Conservation (phyloP, 192 early-diverging fungal species). For the Backusella luteola region DNA sequence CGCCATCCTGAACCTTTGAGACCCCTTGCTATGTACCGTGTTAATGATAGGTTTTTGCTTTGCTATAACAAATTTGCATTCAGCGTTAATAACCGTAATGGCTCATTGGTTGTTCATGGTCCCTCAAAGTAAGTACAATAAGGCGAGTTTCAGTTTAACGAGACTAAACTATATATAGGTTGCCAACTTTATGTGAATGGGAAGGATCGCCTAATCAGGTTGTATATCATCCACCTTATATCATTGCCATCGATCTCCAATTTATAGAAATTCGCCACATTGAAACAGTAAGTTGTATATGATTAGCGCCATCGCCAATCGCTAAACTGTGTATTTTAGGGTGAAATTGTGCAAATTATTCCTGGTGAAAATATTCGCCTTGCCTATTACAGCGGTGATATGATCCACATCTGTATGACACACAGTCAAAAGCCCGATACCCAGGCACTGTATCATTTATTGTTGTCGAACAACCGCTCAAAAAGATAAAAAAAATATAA, state of each 20-base stretch:
- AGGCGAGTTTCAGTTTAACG: neutral
- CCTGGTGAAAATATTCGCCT: constrained; percentile 59
- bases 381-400: constrained; percentile 25
- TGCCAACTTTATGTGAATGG: constrained; percentile 37
- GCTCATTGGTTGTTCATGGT: constrained; percentile 39
- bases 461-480: neutral
- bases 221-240: constrained; percentile 75
- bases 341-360: constrained; percentile 56
- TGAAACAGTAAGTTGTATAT: constrained; percentile 54
- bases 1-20: constrained; percentile 68
- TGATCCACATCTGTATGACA: constrained; percentile 33
- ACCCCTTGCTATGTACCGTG: constrained; percentile 84
- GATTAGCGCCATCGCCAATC: neutral
- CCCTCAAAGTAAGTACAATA: constrained; percentile 4
- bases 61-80: constrained; percentile 97
- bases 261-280: constrained; percentile 91
- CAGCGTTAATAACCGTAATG: constrained; percentile 82
- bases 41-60: constrained; percentile 74
- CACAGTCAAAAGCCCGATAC: constrained; percentile 26
- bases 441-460: constrained; percentile 21
- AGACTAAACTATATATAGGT: constrained; percentile 7
- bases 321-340: constrained; percentile 30
- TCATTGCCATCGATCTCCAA: constrained; percentile 84
- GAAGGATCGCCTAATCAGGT: constrained; percentile 34
- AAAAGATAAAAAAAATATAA: neutral